Base-by-base conservation (phyloP, 2,329 filamentous ascomycete genomes). In the Monilinia vaccinii-corymbosi region DNA sequence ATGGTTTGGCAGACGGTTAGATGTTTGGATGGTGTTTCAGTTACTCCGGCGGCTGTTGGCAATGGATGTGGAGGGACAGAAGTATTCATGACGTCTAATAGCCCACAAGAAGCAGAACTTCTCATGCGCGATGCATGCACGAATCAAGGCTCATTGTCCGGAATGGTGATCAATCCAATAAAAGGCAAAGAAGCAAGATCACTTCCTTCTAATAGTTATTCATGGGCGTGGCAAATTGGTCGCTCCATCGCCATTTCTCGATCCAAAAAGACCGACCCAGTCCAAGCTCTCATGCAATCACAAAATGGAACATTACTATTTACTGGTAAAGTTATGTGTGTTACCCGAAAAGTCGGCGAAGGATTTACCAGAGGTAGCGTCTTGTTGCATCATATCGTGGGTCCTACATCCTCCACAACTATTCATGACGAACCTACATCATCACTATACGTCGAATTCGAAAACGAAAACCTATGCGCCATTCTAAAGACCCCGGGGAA, bases 181-280 rank as follows among this genome's bases (percentile, higher is more conserved):
- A 60, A 56, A 31, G 69, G 69, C 1, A 44, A 46, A 3, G 69
- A 71, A 64, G 69, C 69, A 45, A 69, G 61, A 55, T 65, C 64
- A 6, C 52, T 71, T 38, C 69, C 69, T 1, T 60, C 62, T 10
- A 71, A 71, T 58, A 69, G 67, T 48, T 70, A 67, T 62, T 70
- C 68, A 31, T 66, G 68, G 50, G 69, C 69, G 38, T 79, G 76
- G 77, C 69, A 73, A 40, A 86, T 87, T 34, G 84, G 84, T 0
- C 76, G 84, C 4, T 81, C 80, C 8, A 82, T 86, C 31, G 79
- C 78, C 14, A 72, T 74, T 42, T 65, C 68, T 18, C 67, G 68
- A 36, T 66, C 64, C 31, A 57, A 65, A 10, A 71, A 70, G 58
- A 52, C 60, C 32, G 66, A 71, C 40, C 66, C 67, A 23, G 62